Base-by-base conservation (phyloP, 768 basidiomycete species). In the Paxillus ammoniavirescens region DNA sequence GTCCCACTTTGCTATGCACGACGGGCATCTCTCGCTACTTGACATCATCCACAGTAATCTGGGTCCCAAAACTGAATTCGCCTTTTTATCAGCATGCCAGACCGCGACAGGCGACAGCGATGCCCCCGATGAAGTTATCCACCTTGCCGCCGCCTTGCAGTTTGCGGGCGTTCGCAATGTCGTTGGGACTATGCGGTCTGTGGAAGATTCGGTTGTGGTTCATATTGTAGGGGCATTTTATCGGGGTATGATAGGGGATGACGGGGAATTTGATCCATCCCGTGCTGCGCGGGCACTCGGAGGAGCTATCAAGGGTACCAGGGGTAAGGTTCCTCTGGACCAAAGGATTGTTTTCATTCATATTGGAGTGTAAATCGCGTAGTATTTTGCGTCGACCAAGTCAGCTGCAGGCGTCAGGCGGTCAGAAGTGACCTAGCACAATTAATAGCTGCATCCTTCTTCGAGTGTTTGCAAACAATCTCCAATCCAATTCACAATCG, bases 131-230 rank as follows among this genome's bases (percentile, higher is more conserved):
- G 70, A 69, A 40, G 62, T 63, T 18, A 45, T 69, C 6, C 71
- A 72, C 48, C 61, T 72, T 28, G 62, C 66, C 5, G 67, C 71
- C 5, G 67, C 61, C 3, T 43, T 71, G 57, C 63, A 71, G 17
- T 60, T 67, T 14, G 53, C 66, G 2, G 71, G 71, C 3, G 56
- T 59, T 36, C 47, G 56, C 13, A 63, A 62, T 17, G 69, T 70
- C 2, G 51, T 72, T 9, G 71, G 64, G 40, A 72, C 70, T 41
- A 64, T 65, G 65, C 67, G 67, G 69, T 55, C 57, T 13, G 66
- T 72, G 21, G 55, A 60, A 0, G 71, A 70, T 38, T 17, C 40
- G 13, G 56, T 56, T 5, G 66, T 58, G 2, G 28, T 44, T 15
- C 17, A 58, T 21, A 63, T 23, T 2, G 49, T 54, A 9, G 38